Percentiles rank a stretch among this genome's conserved stretches.
These are phyloP conservation scores for Colletotrichum tofieldiae DNA, from an alignment of 2,329 filamentous ascomycete genomes.

Conservation along the genomic window DNA sequence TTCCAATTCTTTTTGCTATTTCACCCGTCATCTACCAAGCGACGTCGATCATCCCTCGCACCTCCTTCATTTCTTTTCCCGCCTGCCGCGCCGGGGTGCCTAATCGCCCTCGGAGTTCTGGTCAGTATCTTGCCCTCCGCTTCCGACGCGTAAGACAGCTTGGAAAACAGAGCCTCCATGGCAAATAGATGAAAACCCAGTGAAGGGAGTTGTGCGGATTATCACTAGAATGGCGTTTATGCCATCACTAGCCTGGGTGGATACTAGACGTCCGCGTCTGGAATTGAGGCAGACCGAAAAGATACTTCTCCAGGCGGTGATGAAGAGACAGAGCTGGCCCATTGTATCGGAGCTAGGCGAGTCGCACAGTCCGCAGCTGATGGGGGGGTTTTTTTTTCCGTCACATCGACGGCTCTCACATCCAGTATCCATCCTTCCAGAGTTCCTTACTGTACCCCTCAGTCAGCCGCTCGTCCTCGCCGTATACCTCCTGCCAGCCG, in stretches of 20 bases:
- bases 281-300: neutral
- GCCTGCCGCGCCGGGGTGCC: neutral
- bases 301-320: neutral
- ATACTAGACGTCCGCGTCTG: slow-evolving; percentile 57
- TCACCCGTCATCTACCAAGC: no score
- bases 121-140: neutral
- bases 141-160: neutral
- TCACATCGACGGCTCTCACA: slow-evolving; percentile 46
- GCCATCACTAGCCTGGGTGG: slow-evolving; percentile 42
- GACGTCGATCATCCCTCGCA: neutral
- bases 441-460: slow-evolving; percentile 88
- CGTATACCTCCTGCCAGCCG: slow-evolving; percentile 90
- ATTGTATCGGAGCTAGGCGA: neutral
- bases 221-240: neutral
- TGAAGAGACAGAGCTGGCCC: neutral
- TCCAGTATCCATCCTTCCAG: slow-evolving; percentile 76
- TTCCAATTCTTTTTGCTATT: no score
- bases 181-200: neutral
- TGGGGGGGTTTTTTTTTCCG: slow-evolving; percentile 45
- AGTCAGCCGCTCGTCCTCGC: slow-evolving; percentile 84
- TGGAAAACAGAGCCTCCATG: neutral
- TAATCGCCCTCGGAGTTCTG: neutral
- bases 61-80: neutral
- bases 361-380: neutral
- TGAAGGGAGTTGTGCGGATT: neutral